Evolutionary conservation across 192 early-diverging fungal genomes (phyloP).

Genomic region (Mortierella claussenii): DNA sequence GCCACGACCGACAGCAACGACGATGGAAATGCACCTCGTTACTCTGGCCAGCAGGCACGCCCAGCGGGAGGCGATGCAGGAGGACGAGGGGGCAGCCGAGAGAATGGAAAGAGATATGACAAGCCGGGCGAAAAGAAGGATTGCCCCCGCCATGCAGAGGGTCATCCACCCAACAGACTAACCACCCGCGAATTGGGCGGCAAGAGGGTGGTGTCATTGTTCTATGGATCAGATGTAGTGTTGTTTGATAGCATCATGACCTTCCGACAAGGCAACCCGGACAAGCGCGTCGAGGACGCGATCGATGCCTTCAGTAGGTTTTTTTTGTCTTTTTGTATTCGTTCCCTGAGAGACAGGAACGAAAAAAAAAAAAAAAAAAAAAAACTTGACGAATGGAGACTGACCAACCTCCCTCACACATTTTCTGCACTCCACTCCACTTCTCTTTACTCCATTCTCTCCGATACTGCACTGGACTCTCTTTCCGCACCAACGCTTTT

Average conservation of each 20-base stretch:
- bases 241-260: slow-evolving; percentile 43
- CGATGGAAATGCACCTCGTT: too few species aligned
- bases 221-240: slow-evolving; percentile 38
- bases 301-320: slow-evolving; percentile 47
- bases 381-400: neutral
- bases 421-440: neutral
- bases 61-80: too few species aligned
- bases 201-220: slow-evolving; percentile 30
- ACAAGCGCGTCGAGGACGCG: slow-evolving; percentile 31
- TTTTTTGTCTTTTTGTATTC: neutral
- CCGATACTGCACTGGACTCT: too few species aligned
- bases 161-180: slow-evolving; percentile 26
- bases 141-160: slow-evolving; percentile 40
- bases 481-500: too few species aligned
- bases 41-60: too few species aligned
- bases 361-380: too few species aligned
- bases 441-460: neutral
- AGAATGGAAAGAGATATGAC: neutral
- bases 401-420: neutral
- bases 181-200: slow-evolving; percentile 23
- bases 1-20: too few species aligned
- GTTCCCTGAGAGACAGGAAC: too few species aligned
- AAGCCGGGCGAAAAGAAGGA: slow-evolving; percentile 9
- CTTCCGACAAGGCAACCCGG: slow-evolving; percentile 32
- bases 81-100: neutral